Evolutionary conservation across 257 asterid genomes (phyloP).

Genomic region (Coffea eugenioides): DNA sequence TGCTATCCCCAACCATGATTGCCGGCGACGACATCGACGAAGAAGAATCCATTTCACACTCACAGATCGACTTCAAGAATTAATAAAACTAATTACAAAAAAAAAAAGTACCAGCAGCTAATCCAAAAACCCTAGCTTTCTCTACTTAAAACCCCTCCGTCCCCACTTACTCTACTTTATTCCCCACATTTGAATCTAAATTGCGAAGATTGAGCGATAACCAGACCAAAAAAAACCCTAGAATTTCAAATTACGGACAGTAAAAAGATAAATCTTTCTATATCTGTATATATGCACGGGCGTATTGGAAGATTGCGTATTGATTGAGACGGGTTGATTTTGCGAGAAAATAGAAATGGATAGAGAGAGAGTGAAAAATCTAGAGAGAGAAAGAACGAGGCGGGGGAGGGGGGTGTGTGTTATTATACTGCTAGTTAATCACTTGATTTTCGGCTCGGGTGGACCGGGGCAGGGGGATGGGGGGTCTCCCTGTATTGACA

Average conservation of each 20-base stretch:
- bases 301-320: conserved; percentile 6
- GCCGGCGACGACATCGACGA: conserved; percentile 28
- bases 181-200: conserved; percentile 47
- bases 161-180: conserved; percentile 28
- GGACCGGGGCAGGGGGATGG: too few relatives aligned
- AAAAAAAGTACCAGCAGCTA: conserved; percentile 5
- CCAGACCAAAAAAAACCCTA: conserved; percentile 56
- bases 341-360: conserved; percentile 29
- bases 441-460: not conserved
- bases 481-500: not conserved
- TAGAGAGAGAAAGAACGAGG: conserved; percentile 24
- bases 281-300: conserved; percentile 16
- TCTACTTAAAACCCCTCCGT: conserved; percentile 32
- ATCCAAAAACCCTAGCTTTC: conserved; percentile 34
- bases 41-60: conserved; percentile 57
- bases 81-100: not conserved
- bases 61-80: conserved; percentile 42
- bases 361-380: conserved; percentile 30
- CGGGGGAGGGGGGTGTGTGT: not conserved
- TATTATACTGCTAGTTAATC: not conserved
- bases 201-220: conserved; percentile 12
- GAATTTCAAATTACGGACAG: conserved; percentile 19
- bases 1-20: conserved; percentile 14
- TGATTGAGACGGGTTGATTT: conserved; percentile 40
- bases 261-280: conserved; percentile 10